These are phyloP conservation scores for Acanthamoeba royreba DNA, from an alignment of 208 protist species.

Conservation along the genomic window DNA sequence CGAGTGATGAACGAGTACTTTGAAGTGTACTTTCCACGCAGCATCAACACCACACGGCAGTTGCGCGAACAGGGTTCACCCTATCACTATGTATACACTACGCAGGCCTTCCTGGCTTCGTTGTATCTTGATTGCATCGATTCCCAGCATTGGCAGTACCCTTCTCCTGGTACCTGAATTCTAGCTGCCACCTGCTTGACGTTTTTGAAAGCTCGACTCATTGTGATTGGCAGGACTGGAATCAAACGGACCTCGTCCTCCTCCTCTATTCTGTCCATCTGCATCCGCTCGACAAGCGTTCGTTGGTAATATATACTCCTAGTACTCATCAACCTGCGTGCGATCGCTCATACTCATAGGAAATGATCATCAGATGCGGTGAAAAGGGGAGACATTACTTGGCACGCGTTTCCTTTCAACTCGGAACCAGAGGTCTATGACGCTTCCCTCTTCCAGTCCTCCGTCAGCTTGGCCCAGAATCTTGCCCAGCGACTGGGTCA, in stretches of 20 bases:
- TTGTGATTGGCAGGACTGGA: not conserved
- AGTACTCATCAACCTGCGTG: not conserved
- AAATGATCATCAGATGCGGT: not conserved
- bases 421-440: not conserved
- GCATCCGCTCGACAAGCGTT: not conserved
- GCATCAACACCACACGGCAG: not conserved
- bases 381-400: not conserved
- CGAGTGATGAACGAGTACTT: conserved; percentile 20
- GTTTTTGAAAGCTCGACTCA: not conserved
- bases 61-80: not conserved
- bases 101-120: not conserved
- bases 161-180: not conserved
- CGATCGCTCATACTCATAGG: not conserved
- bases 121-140: conserved; percentile 14
- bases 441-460: not conserved
- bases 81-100: not conserved
- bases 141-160: not conserved
- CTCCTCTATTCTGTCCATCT: not conserved
- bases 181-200: not conserved
- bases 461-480: not conserved
- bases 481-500: not conserved
- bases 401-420: conserved; percentile 38
- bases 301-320: not conserved
- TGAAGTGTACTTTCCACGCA: not conserved
- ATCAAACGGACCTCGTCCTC: not conserved